Evolutionary conservation across 2,329 filamentous ascomycete species (phyloP).

Genomic region (Monosporascus sp.): DNA sequence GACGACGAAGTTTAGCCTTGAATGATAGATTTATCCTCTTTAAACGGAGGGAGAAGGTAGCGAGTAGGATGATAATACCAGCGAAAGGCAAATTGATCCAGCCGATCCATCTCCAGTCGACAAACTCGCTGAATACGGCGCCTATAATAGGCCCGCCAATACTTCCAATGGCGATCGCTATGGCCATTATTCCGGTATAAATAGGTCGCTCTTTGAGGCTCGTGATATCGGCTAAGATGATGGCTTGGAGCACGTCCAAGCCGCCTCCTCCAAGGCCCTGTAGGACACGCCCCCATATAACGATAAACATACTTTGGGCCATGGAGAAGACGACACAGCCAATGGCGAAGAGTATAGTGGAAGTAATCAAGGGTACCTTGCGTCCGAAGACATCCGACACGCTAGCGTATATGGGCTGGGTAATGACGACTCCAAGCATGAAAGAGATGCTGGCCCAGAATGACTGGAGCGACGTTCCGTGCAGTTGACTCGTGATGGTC

Average conservation of each 20-base stretch:
- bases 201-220: constrained; percentile 25
- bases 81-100: constrained; percentile 59
- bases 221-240: constrained; percentile 32
- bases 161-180: constrained; percentile 43
- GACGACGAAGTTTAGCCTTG: constrained; percentile 41
- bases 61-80: constrained; percentile 40
- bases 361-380: constrained; percentile 23
- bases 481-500: constrained; percentile 17
- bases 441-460: constrained; percentile 32
- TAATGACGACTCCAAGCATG: constrained; percentile 19
- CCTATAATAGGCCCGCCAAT: constrained; percentile 47
- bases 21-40: constrained; percentile 39
- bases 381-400: constrained; percentile 29
- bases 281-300: constrained; percentile 29
- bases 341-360: constrained; percentile 28
- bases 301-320: constrained; percentile 22
- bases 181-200: constrained; percentile 20
- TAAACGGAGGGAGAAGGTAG: constrained; percentile 47
- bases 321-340: constrained; percentile 29
- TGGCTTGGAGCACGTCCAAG: constrained; percentile 26
- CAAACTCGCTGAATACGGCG: constrained; percentile 45
- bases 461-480: constrained; percentile 18
- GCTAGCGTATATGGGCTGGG: constrained; percentile 21
- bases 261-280: constrained; percentile 33
- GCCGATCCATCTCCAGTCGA: constrained; percentile 58